Evolutionary conservation across 495 filamentous ascomycete species (phyloP).

Genomic region (Penicillium coffeae): DNA sequence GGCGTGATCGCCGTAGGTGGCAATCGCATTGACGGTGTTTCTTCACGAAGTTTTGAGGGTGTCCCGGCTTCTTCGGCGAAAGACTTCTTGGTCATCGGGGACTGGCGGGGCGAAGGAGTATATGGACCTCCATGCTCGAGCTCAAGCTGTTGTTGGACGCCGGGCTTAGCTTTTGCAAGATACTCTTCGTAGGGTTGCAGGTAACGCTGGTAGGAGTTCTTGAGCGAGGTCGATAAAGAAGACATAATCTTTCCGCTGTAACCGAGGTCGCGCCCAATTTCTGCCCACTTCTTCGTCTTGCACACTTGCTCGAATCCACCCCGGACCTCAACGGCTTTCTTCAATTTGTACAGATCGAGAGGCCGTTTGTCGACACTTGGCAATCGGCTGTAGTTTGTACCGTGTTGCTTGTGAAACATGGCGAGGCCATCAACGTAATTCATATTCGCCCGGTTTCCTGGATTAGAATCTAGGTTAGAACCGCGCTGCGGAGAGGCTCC

Average conservation of each 20-base stretch:
- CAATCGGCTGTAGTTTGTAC: conserved; percentile 87
- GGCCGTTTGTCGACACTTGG: conserved; percentile 98
- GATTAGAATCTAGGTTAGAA: conserved; percentile 33
- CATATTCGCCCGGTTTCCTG: conserved; percentile 90
- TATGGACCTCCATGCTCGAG: conserved; percentile 89
- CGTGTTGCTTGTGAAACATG: conserved; percentile 97
- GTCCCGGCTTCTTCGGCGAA: conserved; percentile 57
- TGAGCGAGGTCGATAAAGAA: conserved; percentile 95
- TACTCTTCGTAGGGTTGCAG: conserved; percentile 97
- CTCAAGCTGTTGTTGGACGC: conserved; percentile 94
- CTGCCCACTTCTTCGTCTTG: conserved; percentile 98
- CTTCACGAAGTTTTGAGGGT: conserved; percentile 58
- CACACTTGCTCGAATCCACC: conserved; percentile 95
- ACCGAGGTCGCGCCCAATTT: conserved; percentile 93
- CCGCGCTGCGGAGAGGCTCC: conserved; percentile 28
- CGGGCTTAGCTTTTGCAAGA: conserved; percentile 84
- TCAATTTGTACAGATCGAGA: conserved; percentile 90
- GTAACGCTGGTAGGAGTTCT: conserved; percentile 97
- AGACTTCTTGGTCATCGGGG: conserved; percentile 69
- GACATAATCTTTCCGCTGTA: conserved; percentile 99
- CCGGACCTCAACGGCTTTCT: conserved; percentile 90
- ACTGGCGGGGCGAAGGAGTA: conserved; percentile 85
- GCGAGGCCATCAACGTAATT: conserved; percentile 92
- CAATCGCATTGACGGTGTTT: conserved; percentile 69
- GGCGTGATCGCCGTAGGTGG: conserved; percentile 56